A percentile compares a stretch with the other conserved stretches of the same genome.
Conservation (phyloP, 352 stramenopile genomes). For the Peronospora farinosa region DNA sequence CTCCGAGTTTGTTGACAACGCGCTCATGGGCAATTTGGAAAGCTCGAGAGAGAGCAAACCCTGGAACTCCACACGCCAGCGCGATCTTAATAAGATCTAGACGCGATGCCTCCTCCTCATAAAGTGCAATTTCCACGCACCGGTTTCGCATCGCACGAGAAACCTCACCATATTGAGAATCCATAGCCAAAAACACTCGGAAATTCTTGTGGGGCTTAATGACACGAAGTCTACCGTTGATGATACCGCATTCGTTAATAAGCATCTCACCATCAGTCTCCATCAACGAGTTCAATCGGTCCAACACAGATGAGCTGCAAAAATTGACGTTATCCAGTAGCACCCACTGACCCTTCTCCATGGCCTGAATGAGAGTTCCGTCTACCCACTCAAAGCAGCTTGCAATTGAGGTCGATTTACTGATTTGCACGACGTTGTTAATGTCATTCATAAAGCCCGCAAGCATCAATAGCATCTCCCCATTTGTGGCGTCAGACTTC, state of each 20-base stretch:
- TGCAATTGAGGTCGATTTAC: constrained; percentile 53
- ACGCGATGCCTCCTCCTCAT: constrained; percentile 40
- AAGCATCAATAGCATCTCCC: constrained; percentile 12
- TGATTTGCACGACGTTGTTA: constrained; percentile 42
- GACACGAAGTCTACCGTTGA: constrained; percentile 86
- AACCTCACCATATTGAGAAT: constrained; percentile 94
- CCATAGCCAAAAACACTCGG: constrained; percentile 97
- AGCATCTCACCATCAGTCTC: constrained; percentile 96
- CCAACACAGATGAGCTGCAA: constrained; percentile 97
- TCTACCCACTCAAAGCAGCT: constrained; percentile 98
- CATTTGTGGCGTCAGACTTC: constrained; percentile 6
- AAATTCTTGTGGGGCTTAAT: constrained; percentile 98
- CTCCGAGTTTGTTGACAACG: constrained; percentile 33
- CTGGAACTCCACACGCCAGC: constrained; percentile 47
- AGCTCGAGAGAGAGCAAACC: constrained; percentile 52
- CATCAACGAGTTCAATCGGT: constrained; percentile 99
- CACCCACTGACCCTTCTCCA: constrained; percentile 98
- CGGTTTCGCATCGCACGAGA: constrained; percentile 99
- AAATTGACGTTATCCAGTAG: constrained; percentile 99
- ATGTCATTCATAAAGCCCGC: constrained; percentile 25
- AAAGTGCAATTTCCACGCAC: constrained; percentile 94
- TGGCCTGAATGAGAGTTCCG: constrained; percentile 95
- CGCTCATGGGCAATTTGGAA: constrained; percentile 57
- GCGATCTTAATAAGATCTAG: constrained; percentile 69
- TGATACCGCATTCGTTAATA: constrained; percentile 96